phyloP scores from a whole-genome alignment of 768 basidiomycete genomes.

The Scleroderma citrinum region DNA sequence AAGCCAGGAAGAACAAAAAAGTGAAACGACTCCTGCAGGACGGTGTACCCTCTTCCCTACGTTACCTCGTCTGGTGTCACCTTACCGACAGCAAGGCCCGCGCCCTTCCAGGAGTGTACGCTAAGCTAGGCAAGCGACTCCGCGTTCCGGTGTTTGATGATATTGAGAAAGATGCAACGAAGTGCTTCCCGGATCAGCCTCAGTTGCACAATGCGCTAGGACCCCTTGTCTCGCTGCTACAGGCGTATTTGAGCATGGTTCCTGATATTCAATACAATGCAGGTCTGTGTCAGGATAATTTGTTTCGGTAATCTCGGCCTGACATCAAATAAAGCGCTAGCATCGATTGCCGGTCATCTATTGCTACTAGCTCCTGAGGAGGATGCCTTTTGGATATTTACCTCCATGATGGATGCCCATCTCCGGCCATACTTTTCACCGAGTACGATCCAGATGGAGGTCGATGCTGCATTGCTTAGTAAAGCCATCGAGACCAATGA shows the following conservation, averaged over 20 bases:
- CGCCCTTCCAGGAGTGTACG: slow-evolving; percentile 62
- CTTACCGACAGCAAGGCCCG: slow-evolving; percentile 72
- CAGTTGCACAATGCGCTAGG: slow-evolving; percentile 53
- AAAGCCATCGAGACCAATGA: slow-evolving; percentile 65
- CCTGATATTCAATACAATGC: slow-evolving; percentile 68
- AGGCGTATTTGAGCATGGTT: slow-evolving; percentile 81
- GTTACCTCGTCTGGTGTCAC: slow-evolving; percentile 81
- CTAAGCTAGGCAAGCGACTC: slow-evolving; percentile 52
- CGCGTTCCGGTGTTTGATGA: slow-evolving; percentile 42
- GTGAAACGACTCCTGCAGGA: slow-evolving; percentile 66
- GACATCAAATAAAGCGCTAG: slow-evolving; percentile 43
- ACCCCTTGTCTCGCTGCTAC: slow-evolving; percentile 51
- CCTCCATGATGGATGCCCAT: slow-evolving; percentile 80
- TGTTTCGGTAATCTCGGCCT: slow-evolving; percentile 1
- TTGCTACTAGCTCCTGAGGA: slow-evolving; percentile 76
- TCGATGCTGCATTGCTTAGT: slow-evolving; percentile 67
- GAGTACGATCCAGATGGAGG: slow-evolving; percentile 58
- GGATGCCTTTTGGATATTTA: slow-evolving; percentile 88
- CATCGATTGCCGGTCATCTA: slow-evolving; percentile 65
- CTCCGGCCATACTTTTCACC: slow-evolving; percentile 73
- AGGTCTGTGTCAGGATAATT: slow-evolving; percentile 37
- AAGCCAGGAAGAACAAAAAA: slow-evolving; percentile 76
- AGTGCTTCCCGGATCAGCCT: slow-evolving; percentile 51
- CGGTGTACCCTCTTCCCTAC: slow-evolving; percentile 77
- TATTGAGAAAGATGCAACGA: slow-evolving; percentile 54